Evolutionary conservation across 805 yeast species (phyloP), one percentile per base, ranked within the genome.

Genomic region (Wickerhamiella azymoides): DNA sequence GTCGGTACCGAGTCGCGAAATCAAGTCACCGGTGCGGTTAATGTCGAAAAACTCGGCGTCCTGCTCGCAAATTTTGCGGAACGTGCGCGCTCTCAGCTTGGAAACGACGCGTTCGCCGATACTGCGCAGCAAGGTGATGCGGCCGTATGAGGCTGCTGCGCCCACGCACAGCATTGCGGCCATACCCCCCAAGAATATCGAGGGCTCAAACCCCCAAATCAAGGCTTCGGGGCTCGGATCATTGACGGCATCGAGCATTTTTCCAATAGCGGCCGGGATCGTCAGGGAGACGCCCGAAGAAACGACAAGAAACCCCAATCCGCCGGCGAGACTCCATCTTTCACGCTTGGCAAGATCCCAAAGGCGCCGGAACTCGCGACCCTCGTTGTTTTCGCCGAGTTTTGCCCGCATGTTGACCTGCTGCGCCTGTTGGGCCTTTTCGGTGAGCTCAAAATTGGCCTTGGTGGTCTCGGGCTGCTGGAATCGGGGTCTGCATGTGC

Each of bases 41-140:
- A 77, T 77, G 57, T 89, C 97, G 64, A 88, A 77, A 57, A 89
- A 89, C 52, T 82, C 81, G 3, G 94, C 79, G 61, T 88, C 96
- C 59, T 88, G 96, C 40, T 77, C 76, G 47, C 89, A 69, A 13
- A 89, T 75, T 40, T 80, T 83, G 57, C 76, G 75, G 61, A 85
- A 76, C 32, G 89, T 75, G 46, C 84, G 71, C 9, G 89, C 71
- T 55, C 97, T 72, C 51, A 89, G 64, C 49, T 92, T 72, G 8
- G 95, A 89, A 50, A 88, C 94, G 32, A 89, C 67, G 50, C 83
- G 72, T 62, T 89, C 97, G 45, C 96, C 96, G 10, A 83, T 82
- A 2, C 79, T 68, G 52, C 88, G 73, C 57, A 89, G 66, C 11
- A 84, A 63, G 35, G 81, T 71, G n/a, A 82, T 74, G 54, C 97